Evolutionary conservation across 1,139 yeast species (phyloP).

Genomic region (Schwanniomyces etchellsii): DNA sequence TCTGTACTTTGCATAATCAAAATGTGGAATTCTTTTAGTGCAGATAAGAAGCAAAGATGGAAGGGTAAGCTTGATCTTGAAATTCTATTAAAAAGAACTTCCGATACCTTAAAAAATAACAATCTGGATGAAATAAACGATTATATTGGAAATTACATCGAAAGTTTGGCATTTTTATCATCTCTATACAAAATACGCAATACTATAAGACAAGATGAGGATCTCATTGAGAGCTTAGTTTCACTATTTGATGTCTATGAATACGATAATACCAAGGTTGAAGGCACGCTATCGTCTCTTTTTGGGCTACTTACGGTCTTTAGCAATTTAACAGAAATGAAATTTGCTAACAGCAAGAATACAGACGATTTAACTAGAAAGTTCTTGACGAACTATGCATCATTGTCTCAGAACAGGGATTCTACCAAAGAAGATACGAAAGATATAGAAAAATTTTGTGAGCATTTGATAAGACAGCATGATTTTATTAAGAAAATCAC

Average conservation of each 20-base stretch:
- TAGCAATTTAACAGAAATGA: not conserved
- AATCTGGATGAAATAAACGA: slow-evolving; percentile 6
- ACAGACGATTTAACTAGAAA: not conserved
- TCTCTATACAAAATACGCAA: slow-evolving; percentile 28
- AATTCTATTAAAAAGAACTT: slow-evolving; percentile 14
- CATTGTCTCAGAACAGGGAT: slow-evolving; percentile 5
- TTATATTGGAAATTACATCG: slow-evolving; percentile 23
- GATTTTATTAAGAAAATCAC: slow-evolving; percentile 22
- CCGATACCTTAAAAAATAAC: slow-evolving; percentile 12
- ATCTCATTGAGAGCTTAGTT: slow-evolving; percentile 18
- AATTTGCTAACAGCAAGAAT: not conserved
- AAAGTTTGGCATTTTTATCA: slow-evolving; percentile 44
- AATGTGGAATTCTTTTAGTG: slow-evolving; percentile 36
- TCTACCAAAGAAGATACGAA: slow-evolving; percentile 18
- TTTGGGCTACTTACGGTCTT: not conserved
- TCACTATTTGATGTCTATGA: slow-evolving; percentile 6
- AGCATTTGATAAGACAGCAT: slow-evolving; percentile 20
- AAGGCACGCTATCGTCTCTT: not conserved
- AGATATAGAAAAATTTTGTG: slow-evolving; percentile 26
- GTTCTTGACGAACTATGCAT: not conserved
- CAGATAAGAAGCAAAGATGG: slow-evolving; percentile 13
- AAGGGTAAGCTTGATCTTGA: slow-evolving; percentile 12
- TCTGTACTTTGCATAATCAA: slow-evolving; percentile 34
- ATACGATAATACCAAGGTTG: not conserved
- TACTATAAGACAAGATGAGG: slow-evolving; percentile 26